phyloP scores from a whole-genome alignment of 805 yeast genomes.

The Osmozyma mogii region DNA sequence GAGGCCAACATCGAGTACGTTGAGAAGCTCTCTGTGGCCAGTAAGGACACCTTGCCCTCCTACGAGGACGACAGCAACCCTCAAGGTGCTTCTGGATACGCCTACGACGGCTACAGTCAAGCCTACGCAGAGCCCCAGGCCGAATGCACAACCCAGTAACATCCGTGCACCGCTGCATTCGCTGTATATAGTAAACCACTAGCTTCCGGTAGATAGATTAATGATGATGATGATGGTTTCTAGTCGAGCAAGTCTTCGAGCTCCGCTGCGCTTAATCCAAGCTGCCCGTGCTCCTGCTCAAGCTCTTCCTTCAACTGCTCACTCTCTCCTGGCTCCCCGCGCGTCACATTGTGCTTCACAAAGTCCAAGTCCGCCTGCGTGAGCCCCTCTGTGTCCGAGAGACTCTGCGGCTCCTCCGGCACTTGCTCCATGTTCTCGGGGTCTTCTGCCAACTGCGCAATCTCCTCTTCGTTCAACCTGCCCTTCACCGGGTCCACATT shows the following conservation, averaged over 20 bases:
- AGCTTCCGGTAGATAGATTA: background rate
- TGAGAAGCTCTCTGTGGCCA: slow-evolving; percentile 25
- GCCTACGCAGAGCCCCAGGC: slow-evolving; percentile 17
- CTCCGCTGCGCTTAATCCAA: slow-evolving; percentile 29
- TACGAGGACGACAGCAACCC: slow-evolving; percentile 16
- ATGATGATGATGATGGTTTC: background rate
- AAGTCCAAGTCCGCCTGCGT: too few relatives aligned
- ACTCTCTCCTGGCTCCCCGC: too few relatives aligned
- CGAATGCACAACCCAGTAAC: slow-evolving; percentile 28
- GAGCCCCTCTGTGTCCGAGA: too few relatives aligned
- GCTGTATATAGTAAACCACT: background rate
- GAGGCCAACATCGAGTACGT: slow-evolving; percentile 32
- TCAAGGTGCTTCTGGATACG: slow-evolving; percentile 4
- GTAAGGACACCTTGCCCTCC: slow-evolving; percentile 20
- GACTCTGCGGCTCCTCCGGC: slow-evolving; percentile 28
- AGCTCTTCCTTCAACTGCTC: slow-evolving; percentile 6
- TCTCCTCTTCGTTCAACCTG: background rate
- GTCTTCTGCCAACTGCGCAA: slow-evolving; percentile 17
- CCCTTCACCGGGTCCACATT: slow-evolving; percentile 26
- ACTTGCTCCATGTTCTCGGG: slow-evolving; percentile 43
- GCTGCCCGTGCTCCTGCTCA: slow-evolving; percentile 7
- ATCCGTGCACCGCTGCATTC: slow-evolving; percentile 1
- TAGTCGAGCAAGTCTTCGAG: slow-evolving; percentile 29
- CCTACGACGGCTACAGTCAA: slow-evolving; percentile 8
- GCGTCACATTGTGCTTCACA: too few relatives aligned